phyloP scores from a whole-genome alignment of 2,329 filamentous ascomycete genomes.

The Torrubiella hemipterigena region DNA sequence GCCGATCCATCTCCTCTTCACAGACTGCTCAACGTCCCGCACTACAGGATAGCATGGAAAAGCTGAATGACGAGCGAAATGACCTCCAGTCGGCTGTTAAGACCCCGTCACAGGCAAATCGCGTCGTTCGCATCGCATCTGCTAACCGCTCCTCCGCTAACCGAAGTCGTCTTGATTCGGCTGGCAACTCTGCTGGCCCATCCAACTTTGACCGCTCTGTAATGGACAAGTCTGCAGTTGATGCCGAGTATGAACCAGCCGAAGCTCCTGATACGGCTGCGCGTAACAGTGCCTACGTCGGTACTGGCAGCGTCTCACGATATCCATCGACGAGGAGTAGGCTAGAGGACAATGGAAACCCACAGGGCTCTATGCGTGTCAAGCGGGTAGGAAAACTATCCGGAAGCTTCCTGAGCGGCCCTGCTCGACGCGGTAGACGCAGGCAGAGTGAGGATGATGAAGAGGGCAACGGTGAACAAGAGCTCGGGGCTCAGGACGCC shows the following conservation, averaged over 20 bases:
- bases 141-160: constrained; percentile 40
- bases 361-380: constrained; percentile 64
- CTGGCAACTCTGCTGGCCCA: constrained; percentile 22
- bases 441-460: constrained; percentile 56
- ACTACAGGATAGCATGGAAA: constrained; percentile 28
- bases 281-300: constrained; percentile 31
- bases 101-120: constrained; percentile 38
- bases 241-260: constrained; percentile 32
- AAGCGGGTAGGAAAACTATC: constrained; percentile 66
- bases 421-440: constrained; percentile 62
- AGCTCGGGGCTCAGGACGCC: constrained; percentile 27
- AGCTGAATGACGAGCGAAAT: constrained; percentile 25
- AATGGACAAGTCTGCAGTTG: constrained; percentile 20
- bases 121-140: constrained; percentile 42
- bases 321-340: constrained; percentile 37
- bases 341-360: constrained; percentile 50
- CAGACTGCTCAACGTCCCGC: constrained; percentile 19
- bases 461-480: constrained; percentile 30
- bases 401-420: constrained; percentile 69
- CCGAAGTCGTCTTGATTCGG: constrained; percentile 22
- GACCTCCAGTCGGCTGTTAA: constrained; percentile 30
- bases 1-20: constrained; percentile 33
- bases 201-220: constrained; percentile 20
- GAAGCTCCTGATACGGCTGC: constrained; percentile 38
- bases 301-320: constrained; percentile 41